Evolutionary conservation across 164 flowering plant genomes (phyloP), one percentile per base, ranked within the genome.

Genomic region (Stephania japonica): DNA sequence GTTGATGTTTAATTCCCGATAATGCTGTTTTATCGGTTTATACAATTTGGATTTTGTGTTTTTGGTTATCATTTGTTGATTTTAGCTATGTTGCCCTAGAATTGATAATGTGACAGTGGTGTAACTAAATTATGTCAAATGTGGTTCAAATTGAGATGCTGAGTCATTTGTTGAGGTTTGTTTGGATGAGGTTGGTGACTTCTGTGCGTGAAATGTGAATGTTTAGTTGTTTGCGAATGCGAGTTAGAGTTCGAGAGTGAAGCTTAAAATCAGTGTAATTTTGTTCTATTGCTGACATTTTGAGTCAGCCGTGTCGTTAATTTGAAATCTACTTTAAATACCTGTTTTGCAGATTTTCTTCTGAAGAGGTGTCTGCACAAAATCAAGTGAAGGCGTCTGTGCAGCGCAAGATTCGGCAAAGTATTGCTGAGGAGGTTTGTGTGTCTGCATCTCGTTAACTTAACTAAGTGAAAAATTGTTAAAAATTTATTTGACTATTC

Each of bases 381-480:
- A 95, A 95, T 84, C 99, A 95, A 88, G 98, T 95, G n/a, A 95
- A 95, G 87, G 99, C 99, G 72, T 95, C 99, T 69, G 98, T 95
- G 43, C 99, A 95, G 69, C 87, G 99, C 32, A 95, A 81, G 84
- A 95, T 95, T 56, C 88, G 98, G 24, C 96, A 90, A 76, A 91
- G 98, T 77, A 93, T 95, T 80, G 93, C 97, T 4, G 99, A 95
- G 44, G 97, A 95, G 98, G 99, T 90, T 79, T 76, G 53, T 53
- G n/a, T 56, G n/a, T n/a, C 27, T 70, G 41, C 24, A 44, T 13
- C 9, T 65, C 21, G 5, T 56, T 56, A 16, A n/a, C 62, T 56
- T 56, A 3, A n/a, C 62, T 14, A 25, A 43, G 68, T 38, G 24
- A 41, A 59, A 59, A 42, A 59, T 47, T 44, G 25, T 75, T 69